These are phyloP conservation scores for Calonectria naviculata DNA, from an alignment of 2,329 filamentous ascomycete genomes.

Conservation along the genomic window DNA sequence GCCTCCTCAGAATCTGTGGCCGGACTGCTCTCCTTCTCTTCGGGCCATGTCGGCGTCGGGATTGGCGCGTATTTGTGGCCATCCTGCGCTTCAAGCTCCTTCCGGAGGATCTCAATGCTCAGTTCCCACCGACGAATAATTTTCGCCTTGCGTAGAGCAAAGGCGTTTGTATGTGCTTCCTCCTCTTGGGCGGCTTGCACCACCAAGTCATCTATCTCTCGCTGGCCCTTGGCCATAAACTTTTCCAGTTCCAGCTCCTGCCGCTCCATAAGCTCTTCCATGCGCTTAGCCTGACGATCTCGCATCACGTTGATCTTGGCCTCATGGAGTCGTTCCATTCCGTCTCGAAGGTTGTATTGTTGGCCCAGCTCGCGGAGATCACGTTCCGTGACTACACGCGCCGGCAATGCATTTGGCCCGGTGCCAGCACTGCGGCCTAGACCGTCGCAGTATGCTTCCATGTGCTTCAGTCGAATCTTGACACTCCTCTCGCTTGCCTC, in stretches of 20 bases:
- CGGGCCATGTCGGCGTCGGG: conserved; percentile 47
- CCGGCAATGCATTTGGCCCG: conserved; percentile 50
- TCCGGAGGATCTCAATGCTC: conserved; percentile 63
- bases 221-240: conserved; percentile 56
- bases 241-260: conserved; percentile 64
- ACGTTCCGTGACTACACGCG: conserved; percentile 67
- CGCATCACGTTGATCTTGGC: conserved; percentile 73
- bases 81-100: conserved; percentile 60
- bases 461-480: conserved; percentile 69
- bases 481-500: conserved; percentile 69
- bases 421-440: conserved; percentile 54
- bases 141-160: conserved; percentile 56
- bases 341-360: conserved; percentile 70
- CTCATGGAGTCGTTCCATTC: conserved; percentile 68
- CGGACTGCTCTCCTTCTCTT: conserved; percentile 15
- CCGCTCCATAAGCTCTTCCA: conserved; percentile 67
- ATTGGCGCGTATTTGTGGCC: conserved; percentile 55
- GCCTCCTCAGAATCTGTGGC: neutral
- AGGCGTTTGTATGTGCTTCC: conserved; percentile 56
- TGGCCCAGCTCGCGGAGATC: conserved; percentile 69
- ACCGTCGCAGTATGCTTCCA: conserved; percentile 73
- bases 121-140: conserved; percentile 64
- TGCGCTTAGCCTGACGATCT: conserved; percentile 70
- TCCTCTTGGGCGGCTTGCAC: conserved; percentile 61
- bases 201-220: conserved; percentile 61